Percentiles rank a stretch among this genome's conserved stretches.
Evolutionary conservation across 257 asterid genomes (phyloP).

Genomic region (Perilla frutescens): DNA sequence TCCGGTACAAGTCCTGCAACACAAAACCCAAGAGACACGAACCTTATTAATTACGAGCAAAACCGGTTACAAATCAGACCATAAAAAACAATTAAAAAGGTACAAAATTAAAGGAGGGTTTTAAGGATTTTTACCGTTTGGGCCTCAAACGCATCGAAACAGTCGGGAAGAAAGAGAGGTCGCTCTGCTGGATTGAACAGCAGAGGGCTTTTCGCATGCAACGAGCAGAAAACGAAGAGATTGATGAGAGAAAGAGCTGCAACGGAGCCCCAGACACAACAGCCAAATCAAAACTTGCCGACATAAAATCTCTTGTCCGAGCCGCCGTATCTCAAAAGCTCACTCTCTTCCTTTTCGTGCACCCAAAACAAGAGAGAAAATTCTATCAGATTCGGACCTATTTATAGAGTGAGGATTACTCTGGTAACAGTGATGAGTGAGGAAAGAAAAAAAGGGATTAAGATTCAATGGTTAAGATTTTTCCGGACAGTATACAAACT

Average conservation of each 20-base stretch:
- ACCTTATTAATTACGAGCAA: constrained; percentile 13
- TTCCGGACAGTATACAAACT: constrained; percentile 12
- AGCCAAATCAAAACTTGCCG: constrained; percentile 78
- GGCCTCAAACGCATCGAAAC: constrained; percentile 99
- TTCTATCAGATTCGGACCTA: constrained; percentile 36
- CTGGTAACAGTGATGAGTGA: background rate
- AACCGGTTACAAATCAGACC: constrained; percentile 45
- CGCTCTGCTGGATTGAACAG: constrained; percentile 65
- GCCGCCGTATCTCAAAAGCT: constrained; percentile 27
- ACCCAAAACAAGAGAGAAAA: constrained; percentile 32
- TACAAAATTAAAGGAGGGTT: background rate
- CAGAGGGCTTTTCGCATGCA: constrained; percentile 62
- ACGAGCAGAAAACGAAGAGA: constrained; percentile 40
- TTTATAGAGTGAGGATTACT: constrained; percentile 38
- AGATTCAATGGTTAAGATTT: constrained; percentile 65
- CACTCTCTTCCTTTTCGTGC: constrained; percentile 33
- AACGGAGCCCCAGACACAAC: constrained; percentile 59
- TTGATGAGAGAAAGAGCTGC: constrained; percentile 54
- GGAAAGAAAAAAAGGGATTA: constrained; percentile 47
- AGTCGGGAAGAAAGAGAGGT: constrained; percentile 47
- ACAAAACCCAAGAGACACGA: background rate
- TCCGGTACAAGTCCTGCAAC: constrained; percentile 95
- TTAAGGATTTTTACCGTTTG: constrained; percentile 57
- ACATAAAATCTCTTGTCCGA: constrained; percentile 75
- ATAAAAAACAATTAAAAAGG: constrained; percentile 20